A percentile compares a stretch with the other conserved stretches of the same genome.
phyloP scores from a whole-genome alignment of 2,329 filamentous ascomycete species.

The Teratosphaeria destructans region DNA sequence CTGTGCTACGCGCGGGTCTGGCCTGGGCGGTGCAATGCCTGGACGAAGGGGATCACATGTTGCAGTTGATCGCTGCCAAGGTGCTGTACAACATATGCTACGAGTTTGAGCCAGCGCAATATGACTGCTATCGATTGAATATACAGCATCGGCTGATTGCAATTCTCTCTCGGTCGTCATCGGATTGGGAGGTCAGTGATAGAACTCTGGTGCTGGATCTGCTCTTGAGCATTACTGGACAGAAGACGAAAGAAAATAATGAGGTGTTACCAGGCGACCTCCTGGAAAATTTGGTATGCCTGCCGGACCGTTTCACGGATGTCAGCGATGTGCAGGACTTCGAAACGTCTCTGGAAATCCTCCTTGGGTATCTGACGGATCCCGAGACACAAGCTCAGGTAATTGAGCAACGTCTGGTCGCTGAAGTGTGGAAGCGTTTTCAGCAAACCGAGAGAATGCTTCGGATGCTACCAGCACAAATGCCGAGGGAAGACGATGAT shows the following conservation, averaged over 20 bases:
- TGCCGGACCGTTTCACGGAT: constrained; percentile 5
- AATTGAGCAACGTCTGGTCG: constrained; percentile 5
- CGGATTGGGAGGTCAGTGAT: neutral
- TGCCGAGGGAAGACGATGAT: neutral
- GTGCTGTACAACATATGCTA: constrained; percentile 37
- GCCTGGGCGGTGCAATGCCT: constrained; percentile 11
- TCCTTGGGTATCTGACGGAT: constrained; percentile 17
- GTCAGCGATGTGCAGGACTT: constrained; percentile 10
- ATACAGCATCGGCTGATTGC: constrained; percentile 11
- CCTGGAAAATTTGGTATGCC: constrained; percentile 5
- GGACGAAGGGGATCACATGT: constrained; percentile 1
- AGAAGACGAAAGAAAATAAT: constrained; percentile 9
- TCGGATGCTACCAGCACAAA: neutral
- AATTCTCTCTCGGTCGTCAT: constrained; percentile 3
- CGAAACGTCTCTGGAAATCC: constrained; percentile 14
- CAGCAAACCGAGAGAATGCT: constrained; percentile 4
- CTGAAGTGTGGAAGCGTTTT: constrained; percentile 14
- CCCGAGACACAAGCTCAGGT: constrained; percentile 13
- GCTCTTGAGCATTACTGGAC: constrained; percentile 18
- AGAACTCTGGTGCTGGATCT: constrained; percentile 12
- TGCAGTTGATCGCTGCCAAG: constrained; percentile 21
- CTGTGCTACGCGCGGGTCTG: constrained; percentile 3
- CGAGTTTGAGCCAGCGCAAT: constrained; percentile 21
- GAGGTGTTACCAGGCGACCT: constrained; percentile 6
- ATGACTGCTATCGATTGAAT: constrained; percentile 11